A percentile compares a stretch with the other conserved stretches of the same genome.
Conservation (phyloP, 176 grass and related monocot species). For the Zea luxurians region DNA sequence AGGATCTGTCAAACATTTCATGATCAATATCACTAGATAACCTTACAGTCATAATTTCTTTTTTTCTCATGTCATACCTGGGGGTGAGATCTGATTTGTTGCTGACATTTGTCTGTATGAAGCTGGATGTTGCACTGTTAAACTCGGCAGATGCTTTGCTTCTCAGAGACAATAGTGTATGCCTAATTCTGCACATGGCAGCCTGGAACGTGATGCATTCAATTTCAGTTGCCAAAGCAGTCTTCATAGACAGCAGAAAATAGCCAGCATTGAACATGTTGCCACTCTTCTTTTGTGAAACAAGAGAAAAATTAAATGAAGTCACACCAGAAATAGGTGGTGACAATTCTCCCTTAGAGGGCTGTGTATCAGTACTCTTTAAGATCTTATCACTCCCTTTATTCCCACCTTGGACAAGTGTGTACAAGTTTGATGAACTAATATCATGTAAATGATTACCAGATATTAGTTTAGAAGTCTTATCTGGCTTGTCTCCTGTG, state of each 20-base stretch:
- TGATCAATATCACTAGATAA: conserved; percentile 76
- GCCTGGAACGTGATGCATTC: conserved; percentile 94
- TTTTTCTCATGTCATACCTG: conserved; percentile 75
- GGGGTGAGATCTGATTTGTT: conserved; percentile 45
- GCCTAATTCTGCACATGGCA: conserved; percentile 88
- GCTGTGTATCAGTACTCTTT: conserved; percentile 42
- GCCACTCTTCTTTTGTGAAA: conserved; percentile 70
- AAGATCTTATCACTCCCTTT: conserved; percentile 55
- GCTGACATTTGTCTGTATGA: conserved; percentile 44
- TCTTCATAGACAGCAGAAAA: conserved; percentile 80
- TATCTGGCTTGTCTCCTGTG: conserved; percentile 68
- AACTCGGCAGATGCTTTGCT: conserved; percentile 57
- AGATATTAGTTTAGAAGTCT: conserved; percentile 42
- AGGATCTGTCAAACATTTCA: conserved; percentile 66
- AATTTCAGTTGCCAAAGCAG: conserved; percentile 79
- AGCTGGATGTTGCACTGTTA: conserved; percentile 47
- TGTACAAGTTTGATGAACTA: conserved; percentile 72
- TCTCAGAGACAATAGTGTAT: conserved; percentile 72
- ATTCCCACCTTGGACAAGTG: conserved; percentile 65
- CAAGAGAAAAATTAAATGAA: conserved; percentile 54
- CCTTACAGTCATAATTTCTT: conserved; percentile 78
- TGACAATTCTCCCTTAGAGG: conserved; percentile 55
- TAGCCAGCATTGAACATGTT: conserved; percentile 54
- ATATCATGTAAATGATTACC: conserved; percentile 43
- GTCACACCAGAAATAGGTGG: conserved; percentile 50